These are phyloP conservation scores for Aspergillus panamensis DNA, from an alignment of 495 filamentous ascomycete species.

Conservation along the genomic window DNA sequence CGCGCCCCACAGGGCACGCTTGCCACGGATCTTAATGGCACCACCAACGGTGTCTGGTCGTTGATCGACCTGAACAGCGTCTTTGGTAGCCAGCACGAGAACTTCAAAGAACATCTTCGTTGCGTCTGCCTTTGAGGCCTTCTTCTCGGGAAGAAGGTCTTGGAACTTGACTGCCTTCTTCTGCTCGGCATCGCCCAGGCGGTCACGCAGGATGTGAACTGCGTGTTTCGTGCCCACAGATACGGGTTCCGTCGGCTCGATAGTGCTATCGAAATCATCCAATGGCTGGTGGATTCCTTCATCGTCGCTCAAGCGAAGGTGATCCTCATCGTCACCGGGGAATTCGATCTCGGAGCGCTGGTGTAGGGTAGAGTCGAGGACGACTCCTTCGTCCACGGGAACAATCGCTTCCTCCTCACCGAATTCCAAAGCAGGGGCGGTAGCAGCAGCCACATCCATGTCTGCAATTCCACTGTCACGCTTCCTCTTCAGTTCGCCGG, in stretches of 20 bases:
- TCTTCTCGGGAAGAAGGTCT: slow-evolving; percentile 77
- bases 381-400: slow-evolving; percentile 47
- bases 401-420: slow-evolving; percentile 56
- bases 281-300: slow-evolving; percentile 42
- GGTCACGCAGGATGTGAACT: slow-evolving; percentile 87
- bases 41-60: slow-evolving; percentile 66
- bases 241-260: slow-evolving; percentile 77
- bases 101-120: slow-evolving; percentile 99
- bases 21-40: slow-evolving; percentile 74
- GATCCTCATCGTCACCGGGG: slow-evolving; percentile 55
- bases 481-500: slow-evolving; percentile 88
- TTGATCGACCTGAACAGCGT: slow-evolving; percentile 97
- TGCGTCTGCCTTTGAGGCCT: slow-evolving; percentile 77
- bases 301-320: slow-evolving; percentile 50
- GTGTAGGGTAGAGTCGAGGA: slow-evolving; percentile 50
- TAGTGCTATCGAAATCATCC: slow-evolving; percentile 73
- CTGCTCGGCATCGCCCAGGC: slow-evolving; percentile 66
- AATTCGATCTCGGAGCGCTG: slow-evolving; percentile 56
- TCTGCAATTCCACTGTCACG: slow-evolving; percentile 84
- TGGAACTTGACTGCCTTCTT: slow-evolving; percentile 86
- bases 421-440: slow-evolving; percentile 67
- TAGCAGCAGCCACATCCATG: slow-evolving; percentile 62
- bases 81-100: slow-evolving; percentile 92
- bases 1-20: slow-evolving; percentile 88
- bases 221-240: slow-evolving; percentile 91